Evolutionary conservation across 108 stramenopile species (phyloP).

Genomic region (Cyclotella atomus): DNA sequence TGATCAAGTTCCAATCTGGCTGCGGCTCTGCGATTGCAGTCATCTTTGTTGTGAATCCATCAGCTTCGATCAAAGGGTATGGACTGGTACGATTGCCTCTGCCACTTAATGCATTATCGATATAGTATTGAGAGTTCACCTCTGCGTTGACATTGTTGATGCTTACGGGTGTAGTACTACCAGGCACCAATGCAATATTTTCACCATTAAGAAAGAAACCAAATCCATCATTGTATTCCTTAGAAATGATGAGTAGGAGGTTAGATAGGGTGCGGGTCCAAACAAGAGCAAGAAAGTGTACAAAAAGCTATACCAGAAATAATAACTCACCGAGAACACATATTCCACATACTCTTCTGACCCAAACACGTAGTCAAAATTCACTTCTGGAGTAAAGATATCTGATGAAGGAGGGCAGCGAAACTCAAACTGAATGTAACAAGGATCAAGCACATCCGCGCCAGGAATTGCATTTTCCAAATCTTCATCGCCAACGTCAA

Average conservation of each 20-base stretch:
- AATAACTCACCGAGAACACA: slow-evolving; percentile 33
- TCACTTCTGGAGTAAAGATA: slow-evolving; percentile 23
- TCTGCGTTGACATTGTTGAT: slow-evolving; percentile 43
- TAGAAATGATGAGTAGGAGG: too few species aligned
- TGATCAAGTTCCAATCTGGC: slow-evolving; percentile 31
- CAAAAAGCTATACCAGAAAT: too few species aligned
- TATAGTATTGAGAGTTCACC: slow-evolving; percentile 26
- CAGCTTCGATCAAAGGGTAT: slow-evolving; percentile 25
- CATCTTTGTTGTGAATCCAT: slow-evolving; percentile 34
- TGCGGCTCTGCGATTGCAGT: slow-evolving; percentile 24
- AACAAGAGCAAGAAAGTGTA: too few species aligned
- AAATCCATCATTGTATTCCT: slow-evolving; percentile 39
- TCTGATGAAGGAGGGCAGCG: slow-evolving; percentile 20
- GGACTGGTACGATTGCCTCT: slow-evolving; percentile 14
- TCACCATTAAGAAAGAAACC: slow-evolving; percentile 45
- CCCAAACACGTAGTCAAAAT: slow-evolving; percentile 46
- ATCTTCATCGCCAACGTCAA: slow-evolving; percentile 18
- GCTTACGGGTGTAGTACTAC: slow-evolving; percentile 14
- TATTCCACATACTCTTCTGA: slow-evolving; percentile 48
- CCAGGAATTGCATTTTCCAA: slow-evolving; percentile 10
- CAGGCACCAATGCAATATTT: slow-evolving; percentile 43
- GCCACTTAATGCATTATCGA: slow-evolving; percentile 10
- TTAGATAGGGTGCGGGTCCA: too few species aligned
- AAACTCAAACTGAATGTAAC: slow-evolving; percentile 38
- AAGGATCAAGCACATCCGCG: slow-evolving; percentile 19